Conservation (phyloP, 345 rosid species). For the Gossypium sturtianum region DNA sequence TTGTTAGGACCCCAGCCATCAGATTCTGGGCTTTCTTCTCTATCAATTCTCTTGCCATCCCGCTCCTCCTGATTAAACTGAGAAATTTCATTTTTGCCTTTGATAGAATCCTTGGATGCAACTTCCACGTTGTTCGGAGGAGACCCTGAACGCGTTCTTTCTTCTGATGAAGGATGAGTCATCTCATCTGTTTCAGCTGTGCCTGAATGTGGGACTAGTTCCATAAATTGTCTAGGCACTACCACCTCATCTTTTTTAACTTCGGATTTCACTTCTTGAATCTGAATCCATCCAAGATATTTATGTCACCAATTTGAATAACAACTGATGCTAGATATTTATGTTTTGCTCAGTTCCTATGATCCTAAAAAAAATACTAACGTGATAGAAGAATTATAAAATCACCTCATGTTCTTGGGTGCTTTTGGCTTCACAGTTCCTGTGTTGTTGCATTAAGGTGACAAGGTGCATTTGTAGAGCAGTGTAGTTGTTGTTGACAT, state of each 20-base stretch:
- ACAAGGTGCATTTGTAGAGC: constrained; percentile 63
- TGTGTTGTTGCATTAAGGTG: constrained; percentile 54
- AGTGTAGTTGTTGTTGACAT: constrained; percentile 61
- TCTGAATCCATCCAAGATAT: constrained; percentile 24
- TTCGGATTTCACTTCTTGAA: constrained; percentile 35
- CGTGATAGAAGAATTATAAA: background rate
- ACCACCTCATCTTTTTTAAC: constrained; percentile 34
- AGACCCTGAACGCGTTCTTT: constrained; percentile 59
- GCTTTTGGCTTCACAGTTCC: constrained; percentile 23
- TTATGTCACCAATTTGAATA: background rate
- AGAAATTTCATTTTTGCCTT: constrained; percentile 24
- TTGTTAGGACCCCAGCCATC: constrained; percentile 55
- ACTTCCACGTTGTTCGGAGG: constrained; percentile 25
- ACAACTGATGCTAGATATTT: background rate
- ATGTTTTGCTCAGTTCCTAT: background rate
- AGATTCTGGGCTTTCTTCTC: constrained; percentile 69
- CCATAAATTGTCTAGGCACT: constrained; percentile 67
- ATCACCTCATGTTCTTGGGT: constrained; percentile 36
- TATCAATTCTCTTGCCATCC: constrained; percentile 38
- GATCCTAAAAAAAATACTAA: background rate
- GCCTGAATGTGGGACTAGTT: constrained; percentile 39
- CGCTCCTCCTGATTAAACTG: constrained; percentile 24
- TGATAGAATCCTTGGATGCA: constrained; percentile 17
- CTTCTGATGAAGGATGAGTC: constrained; percentile 65
- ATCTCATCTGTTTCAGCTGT: constrained; percentile 30